Base-by-base conservation (phyloP, 805 yeast species). In the Ogataea sp. region DNA sequence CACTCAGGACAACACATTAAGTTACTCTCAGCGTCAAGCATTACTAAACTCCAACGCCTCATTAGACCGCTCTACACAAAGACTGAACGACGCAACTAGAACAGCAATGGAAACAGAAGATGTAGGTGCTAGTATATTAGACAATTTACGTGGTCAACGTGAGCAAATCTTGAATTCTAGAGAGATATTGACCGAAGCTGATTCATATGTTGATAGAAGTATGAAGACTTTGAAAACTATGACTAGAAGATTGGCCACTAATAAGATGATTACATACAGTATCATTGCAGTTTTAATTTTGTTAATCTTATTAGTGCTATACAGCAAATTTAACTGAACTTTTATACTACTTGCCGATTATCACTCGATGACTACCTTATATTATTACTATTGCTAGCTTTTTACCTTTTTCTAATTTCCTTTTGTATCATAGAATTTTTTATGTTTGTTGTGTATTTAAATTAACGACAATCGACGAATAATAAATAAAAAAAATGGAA, bases 241-340 rank as follows among this genome's bases (percentile, higher is more conserved):
- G 98, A 83, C 95, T 20, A 73, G 97, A 61, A 68, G 97, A 52
- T 71, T 89, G 70, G 87, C 94, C 10, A 90, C 96, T 6, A 90
- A 90, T 61, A 83, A 87, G 59, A 70, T 89, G 49, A 83, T 90
- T 46, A 85, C 95, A 41, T 85, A 87, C 52, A 94, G 94, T 10
- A 90, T 90, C 41, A 90, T 90, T 40, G 95, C 84, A 6, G 89
- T 90, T 16, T 71, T 90, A 53, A 78, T 90, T 6, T 53, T 90
- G 39, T 69, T 90, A 52, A 90, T 90, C 36, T 64, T 90, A 46
- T 67, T 90, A 46, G 96, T 88, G 6, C 65, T 90, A 40, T 84
- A 85, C 37, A 80, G 87, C 56, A 90, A 90, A 61, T 83, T 87
- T 58, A 72, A 77, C 68, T 82, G 58, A 47, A 36, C 16, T n/a